Evolutionary conservation across 257 asterid genomes (phyloP), one percentile per base, ranked within the genome.

Genomic region (Hygrophila difformis): DNA sequence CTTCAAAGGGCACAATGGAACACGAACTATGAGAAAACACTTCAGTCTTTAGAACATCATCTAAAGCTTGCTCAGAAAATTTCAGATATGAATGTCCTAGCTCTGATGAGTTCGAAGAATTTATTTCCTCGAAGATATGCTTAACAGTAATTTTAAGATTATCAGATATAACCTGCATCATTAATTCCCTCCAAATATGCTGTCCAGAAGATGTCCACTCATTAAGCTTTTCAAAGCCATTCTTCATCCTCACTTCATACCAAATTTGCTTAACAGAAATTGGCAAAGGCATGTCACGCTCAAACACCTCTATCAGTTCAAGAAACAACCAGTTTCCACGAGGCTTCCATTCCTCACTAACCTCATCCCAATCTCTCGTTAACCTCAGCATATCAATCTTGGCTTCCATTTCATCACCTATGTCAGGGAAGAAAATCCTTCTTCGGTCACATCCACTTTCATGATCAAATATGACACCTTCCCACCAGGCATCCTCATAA

Each of bases 401-500:
- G 26, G 44, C 76, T 26, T 39, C 79, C 76, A 74, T 49, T 63
- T 91, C 96, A 44, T 86, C 95, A 7, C 99, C 96, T 81, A 75
- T 44, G 19, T 82, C 99, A 0, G 96, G 99, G 38, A 91, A 86
- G 75, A 80, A 91, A 44, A 91, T 65, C 28, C 62, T 80, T 41
- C 96, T 47, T 17, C 48, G 56, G 41, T 59, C 61, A 12, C 59
- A 49, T 18, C 84, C 87, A 35, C 79, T 82, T 40, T 64, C 71
- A 1, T 54, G 74, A 64, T 91, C 96, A 62, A 82, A 66, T 20
- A 91, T 38, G 51, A 86, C 96, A 40, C 96, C 99, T 66, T 91
- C 99, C 99, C 99, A 86, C 96, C 96, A 91, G 3, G 92, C 92
- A 47, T 82, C 94, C 50, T 54, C 51, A 19, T 63, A 28, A 18